Evolutionary conservation across 371 early-diverging fungal genomes (phyloP), one percentile per base, ranked within the genome.

Genomic region (Mucor circinelloides): DNA sequence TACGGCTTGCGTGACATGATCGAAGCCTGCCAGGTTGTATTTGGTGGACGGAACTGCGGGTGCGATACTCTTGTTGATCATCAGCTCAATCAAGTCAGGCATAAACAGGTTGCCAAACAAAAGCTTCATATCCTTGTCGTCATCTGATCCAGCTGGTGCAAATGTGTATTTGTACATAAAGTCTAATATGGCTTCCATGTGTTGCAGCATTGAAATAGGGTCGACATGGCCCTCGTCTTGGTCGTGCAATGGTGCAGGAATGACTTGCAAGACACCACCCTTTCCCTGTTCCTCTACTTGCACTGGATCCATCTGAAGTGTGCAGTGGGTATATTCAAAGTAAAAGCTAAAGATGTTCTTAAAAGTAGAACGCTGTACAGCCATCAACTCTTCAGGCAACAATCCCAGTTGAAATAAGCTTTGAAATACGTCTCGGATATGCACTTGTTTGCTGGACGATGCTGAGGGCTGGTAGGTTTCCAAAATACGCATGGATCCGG

Each of bases 21-120:
- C 62, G 32, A 74, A 77, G n/a, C 52, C 63, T 17, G 59, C 40
- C 6, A 77, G 44, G 15, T 66, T 60, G 30, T 62, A 50, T 12
- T 61, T 61, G 1, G 67, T 59, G n/a, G 69, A 69, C 28, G 75
- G 77, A 12, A 74, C 57, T 8, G 75, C 69, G 17, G 74, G 66
- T 1, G 36, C 48, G 2, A 77, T 38, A 6, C 60, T 57, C 15
- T 68, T 34, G 9, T 27, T 13, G 13, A 74, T 67, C 67, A 77
- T 55, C 7, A 58, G 15, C 0, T 50, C 32, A 30, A 64, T 55
- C 4, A 71, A 52, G 6, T 72, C 70, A 2, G 75, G 70, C 8
- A 74, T 21, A 6, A 74, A 34, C 15, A 74, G 23, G 19, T 70
- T 69, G 15, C 77, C 75, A 31, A 77, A 74, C 4, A 70, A 34